Base-by-base conservation (phyloP, 169 alveolate genomes). In the Babesia ovata region DNA sequence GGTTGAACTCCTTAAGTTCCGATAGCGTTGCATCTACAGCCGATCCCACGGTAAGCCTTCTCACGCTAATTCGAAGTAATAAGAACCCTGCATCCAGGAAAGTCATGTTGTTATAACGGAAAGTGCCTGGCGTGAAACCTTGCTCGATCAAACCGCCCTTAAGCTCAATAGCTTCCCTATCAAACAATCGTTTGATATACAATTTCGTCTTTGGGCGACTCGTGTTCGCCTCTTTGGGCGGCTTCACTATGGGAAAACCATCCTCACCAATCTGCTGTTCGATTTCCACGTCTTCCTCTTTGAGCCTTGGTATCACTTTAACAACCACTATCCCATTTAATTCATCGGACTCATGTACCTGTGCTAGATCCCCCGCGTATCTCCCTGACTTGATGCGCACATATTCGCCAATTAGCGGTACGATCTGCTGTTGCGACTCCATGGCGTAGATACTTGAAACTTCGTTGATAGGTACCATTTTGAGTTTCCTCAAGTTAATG, bases 141-240 rank as follows among this genome's bases (percentile, higher is more conserved):
- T 83, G 92, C 59, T 92, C 96, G 44, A 92, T 91, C 21, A 91
- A 78, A 21, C 96, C 96, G 12, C 96, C 96, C 53, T 66, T 82
- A 49, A 83, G 86, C 76, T 92, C 96, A 7, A 92, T 74, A 54
- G 84, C 91, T 22, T 91, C 95, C 59, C 96, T 33, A 63, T 92
- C 95, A 70, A 92, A 92, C 21, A 92, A 53, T 2, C 76, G 63
- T 29, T 67, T 67, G 17, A 67, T 65, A 24, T 52, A 67, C 39
- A 49, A 49, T 29, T 67, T 67, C 21, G 76, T 17, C 54, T 54
- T 67, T 19, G 33, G 0, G 26, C 26, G 39, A 21, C 22, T 65
- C 0, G 54, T 12, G 28, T 21, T 50, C 6, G 58, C 33, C 8
- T 39, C 81, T 21, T 49, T 71, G n/a, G 13, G 19, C 0, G 29